Conservation (phyloP, 2,329 filamentous ascomycete genomes). For the Hysterium pulicare region DNA sequence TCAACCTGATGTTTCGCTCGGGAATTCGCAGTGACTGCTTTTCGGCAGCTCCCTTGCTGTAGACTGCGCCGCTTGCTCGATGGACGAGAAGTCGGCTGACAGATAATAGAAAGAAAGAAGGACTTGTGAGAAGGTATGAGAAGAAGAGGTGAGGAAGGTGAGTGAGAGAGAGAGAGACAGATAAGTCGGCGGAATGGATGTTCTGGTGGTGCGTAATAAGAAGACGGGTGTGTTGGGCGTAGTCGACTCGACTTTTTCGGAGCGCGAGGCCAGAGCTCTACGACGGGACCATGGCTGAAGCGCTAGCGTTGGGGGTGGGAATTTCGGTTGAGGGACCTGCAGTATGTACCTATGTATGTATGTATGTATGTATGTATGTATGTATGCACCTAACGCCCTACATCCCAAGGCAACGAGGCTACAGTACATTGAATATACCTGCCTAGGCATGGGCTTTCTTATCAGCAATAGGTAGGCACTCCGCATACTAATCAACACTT, state of each 20-base stretch:
- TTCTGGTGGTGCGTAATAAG: not conserved
- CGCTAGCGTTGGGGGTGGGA: not conserved
- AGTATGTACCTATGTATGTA: not conserved
- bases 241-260: too few relatives aligned
- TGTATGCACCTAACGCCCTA: too few relatives aligned
- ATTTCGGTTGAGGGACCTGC: not conserved
- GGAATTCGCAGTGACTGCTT: constrained; percentile 31
- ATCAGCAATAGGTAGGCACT: too few relatives aligned
- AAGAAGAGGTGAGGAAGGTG: constrained; percentile 12
- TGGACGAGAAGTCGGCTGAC: constrained; percentile 14
- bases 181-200: constrained; percentile 12
- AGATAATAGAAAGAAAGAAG: constrained; percentile 8
- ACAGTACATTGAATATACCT: too few relatives aligned
- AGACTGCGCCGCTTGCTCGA: constrained; percentile 4
- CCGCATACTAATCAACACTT: too few relatives aligned
- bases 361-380: not conserved
- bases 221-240: not conserved
- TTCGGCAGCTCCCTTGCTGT: constrained; percentile 31
- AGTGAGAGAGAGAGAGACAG: constrained; percentile 16
- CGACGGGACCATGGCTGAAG: not conserved
- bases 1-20: constrained; percentile 26
- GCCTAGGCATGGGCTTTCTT: too few relatives aligned
- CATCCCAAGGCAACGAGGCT: not conserved
- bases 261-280: too few relatives aligned
- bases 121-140: constrained; percentile 8